Base-by-base conservation (phyloP, 768 basidiomycete species). In the Lactarius tabidus region DNA sequence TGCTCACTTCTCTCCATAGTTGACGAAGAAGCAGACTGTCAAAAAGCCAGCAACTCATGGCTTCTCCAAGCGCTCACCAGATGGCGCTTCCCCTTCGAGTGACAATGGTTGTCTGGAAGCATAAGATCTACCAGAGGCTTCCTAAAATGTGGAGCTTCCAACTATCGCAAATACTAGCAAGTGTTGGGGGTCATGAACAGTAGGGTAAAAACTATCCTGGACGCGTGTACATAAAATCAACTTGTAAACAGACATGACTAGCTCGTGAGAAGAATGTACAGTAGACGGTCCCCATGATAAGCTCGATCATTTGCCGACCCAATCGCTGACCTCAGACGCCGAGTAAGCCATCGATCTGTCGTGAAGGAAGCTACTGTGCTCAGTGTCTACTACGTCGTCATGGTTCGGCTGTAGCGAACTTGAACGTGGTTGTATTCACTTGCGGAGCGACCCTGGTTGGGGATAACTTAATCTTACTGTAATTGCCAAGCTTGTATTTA, bases 11-110 rank as follows among this genome's bases (percentile, higher is more conserved):
- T 7, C 17, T 28, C n/a, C 6, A 17, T 33, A 66, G 65, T 6
- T 66, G 17, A n/a, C 52, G 28, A 33, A 69, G 29, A 70, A 64
- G n/a, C n/a, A n/a, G 26, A 35, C 67, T 1, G 41, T 23, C n/a
- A 15, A 60, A 20, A 29, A 65, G 23, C 58, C 59, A 36, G 54
- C 39, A 10, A 55, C 43, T 14, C 60, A 62, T 48, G 58, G 58
- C 23, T 45, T 55, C 26, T 8, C 53, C 3, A 66, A 62, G 9
- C 43, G 60, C n/a, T 56, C 18, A 20, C 41, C 23, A 10, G 3
- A 2, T 7, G 41, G 17, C 10, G 41, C 20, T 56, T 8, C 59
- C 26, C 14, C 23, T 14, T 26, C 26, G 12, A 12, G 7, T 2
- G 14, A 17, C 6, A 43, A 48, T 5, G 23, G 23, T 18, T n/a